Evolutionary conservation across 2,329 filamentous ascomycete genomes (phyloP).

Genomic region (Aspergillus ochraceoroseus): DNA sequence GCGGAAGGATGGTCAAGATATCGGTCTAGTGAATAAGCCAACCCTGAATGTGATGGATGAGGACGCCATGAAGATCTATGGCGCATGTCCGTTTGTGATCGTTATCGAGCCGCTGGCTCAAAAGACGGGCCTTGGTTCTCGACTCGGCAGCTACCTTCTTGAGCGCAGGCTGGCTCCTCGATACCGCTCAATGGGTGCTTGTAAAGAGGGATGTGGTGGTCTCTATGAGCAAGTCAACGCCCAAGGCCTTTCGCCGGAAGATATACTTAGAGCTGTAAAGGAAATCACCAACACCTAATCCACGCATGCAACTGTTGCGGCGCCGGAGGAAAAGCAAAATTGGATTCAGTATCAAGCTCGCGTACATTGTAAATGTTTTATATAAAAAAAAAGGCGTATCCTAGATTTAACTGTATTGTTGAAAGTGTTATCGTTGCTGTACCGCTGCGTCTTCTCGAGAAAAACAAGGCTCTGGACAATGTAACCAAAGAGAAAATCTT

Average conservation of each 20-base stretch:
- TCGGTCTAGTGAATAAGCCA: slow-evolving; percentile 40
- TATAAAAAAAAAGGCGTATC: too few relatives aligned
- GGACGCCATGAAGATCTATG: slow-evolving; percentile 37
- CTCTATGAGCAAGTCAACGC: slow-evolving; percentile 38
- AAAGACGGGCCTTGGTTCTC: slow-evolving; percentile 40
- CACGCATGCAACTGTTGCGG: too few relatives aligned
- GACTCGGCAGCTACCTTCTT: slow-evolving; percentile 35
- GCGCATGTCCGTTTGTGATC: slow-evolving; percentile 35
- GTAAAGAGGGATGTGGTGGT: slow-evolving; percentile 39
- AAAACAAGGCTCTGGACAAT: slow-evolving; percentile 2
- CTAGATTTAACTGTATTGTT: too few relatives aligned
- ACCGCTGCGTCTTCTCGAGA: too few relatives aligned
- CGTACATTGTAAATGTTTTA: too few relatives aligned
- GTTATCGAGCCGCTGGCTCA: slow-evolving; percentile 39
- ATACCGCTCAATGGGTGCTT: slow-evolving; percentile 36
- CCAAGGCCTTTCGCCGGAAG: slow-evolving; percentile 36
- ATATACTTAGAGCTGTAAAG: slow-evolving; percentile 32
- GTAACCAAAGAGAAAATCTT: slow-evolving; percentile 4
- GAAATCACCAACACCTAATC: too few relatives aligned
- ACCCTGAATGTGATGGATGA: slow-evolving; percentile 40
- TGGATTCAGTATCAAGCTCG: too few relatives aligned
- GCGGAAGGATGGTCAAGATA: slow-evolving; percentile 34
- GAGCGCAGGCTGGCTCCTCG: slow-evolving; percentile 38
- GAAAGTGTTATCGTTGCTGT: too few relatives aligned
- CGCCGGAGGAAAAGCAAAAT: too few relatives aligned